Evolutionary conservation across 345 rosid genomes (phyloP), one percentile per base, ranked within the genome.

Genomic region (Salix caprea): DNA sequence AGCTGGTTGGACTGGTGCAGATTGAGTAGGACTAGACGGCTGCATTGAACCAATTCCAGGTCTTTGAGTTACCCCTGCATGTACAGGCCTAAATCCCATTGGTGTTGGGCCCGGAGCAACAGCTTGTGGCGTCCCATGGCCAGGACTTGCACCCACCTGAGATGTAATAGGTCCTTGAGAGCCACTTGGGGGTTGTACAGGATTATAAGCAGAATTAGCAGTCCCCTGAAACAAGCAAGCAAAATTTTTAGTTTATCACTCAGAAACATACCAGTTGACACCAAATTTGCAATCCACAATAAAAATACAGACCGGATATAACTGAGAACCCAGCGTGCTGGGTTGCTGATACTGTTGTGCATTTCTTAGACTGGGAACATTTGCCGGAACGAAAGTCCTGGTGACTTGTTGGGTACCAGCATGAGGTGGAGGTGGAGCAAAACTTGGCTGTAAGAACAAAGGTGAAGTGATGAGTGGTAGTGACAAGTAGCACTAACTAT

Each of bases 281-380:
- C 65, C 40, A 56, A 74, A 69, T 71, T 48, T n/a, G n/a, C 79
- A 73, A 36, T 18, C 37, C 48, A 71, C 21, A 37, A 52, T 40
- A 36, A 28, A 42, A 37, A 77, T 72, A 88, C 97, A 69, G 77
- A 96, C 98, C 1, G 93, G 89, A 85, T 94, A 92, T 66, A 95
- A 83, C 76, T 94, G 97, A 85, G 98, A 87, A 68, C 83, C 88
- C 85, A 86, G 77, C 56, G 91, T 87, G 36, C 36, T 34, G 64
- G 92, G 76, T 82, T 90, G 97, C 87, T 94, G 97, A 80, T 89
- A 96, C 80, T 91, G 97, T 69, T 86, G 96, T 32, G 90, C 92
- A 78, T 91, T 92, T 85, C 82, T 91, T 83, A 92, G 89, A 71
- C 83, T 89, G 81, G 92, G 84, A 78, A 90, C 90, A 83, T 90